Percentiles rank a stretch among this genome's conserved stretches.
phyloP scores from a whole-genome alignment of 768 basidiomycete species.

The Tulasnella sp. region DNA sequence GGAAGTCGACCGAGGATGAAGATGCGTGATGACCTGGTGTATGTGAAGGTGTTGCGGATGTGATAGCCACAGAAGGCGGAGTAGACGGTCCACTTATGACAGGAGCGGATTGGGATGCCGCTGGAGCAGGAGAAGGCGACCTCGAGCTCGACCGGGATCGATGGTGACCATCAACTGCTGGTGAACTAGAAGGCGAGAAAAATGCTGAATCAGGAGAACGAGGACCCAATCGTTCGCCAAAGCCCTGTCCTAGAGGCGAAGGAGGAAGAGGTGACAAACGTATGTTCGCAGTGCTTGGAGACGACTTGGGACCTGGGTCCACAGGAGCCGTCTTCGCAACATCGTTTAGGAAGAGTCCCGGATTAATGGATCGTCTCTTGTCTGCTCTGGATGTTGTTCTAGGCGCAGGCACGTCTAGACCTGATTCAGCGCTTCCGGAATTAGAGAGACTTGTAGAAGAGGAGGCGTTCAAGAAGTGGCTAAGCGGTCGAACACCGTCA shows the following conservation, averaged over 20 bases:
- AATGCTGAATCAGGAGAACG: not conserved
- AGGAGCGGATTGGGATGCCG: too few relatives aligned
- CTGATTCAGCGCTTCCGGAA: constrained; percentile 18
- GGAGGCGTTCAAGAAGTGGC: constrained; percentile 21
- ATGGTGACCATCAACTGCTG: not conserved
- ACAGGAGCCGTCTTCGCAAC: not conserved
- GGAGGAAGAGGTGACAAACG: constrained; percentile 7
- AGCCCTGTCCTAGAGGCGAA: too few relatives aligned
- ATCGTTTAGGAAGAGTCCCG: constrained; percentile 32
- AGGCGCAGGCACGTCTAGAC: constrained; percentile 26
- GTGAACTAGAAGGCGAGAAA: not conserved
- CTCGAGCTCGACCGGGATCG: constrained; percentile 17
- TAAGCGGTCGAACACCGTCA: constrained; percentile 32
- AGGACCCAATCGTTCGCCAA: not conserved
- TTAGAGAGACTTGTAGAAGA: constrained; percentile 9
- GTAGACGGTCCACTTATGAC: too few relatives aligned
- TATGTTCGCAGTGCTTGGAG: constrained; percentile 11
- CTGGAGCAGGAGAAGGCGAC: constrained; percentile 26
- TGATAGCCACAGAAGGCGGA: too few relatives aligned
- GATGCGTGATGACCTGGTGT: not conserved
- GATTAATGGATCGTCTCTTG: constrained; percentile 44
- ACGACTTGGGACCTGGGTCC: not conserved
- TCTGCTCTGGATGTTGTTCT: constrained; percentile 31
- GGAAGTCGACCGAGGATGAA: not conserved
- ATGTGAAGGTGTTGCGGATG: constrained; percentile 17